phyloP scores from a whole-genome alignment of 2,329 filamentous ascomycete genomes.

The Arachnomyces sp. region DNA sequence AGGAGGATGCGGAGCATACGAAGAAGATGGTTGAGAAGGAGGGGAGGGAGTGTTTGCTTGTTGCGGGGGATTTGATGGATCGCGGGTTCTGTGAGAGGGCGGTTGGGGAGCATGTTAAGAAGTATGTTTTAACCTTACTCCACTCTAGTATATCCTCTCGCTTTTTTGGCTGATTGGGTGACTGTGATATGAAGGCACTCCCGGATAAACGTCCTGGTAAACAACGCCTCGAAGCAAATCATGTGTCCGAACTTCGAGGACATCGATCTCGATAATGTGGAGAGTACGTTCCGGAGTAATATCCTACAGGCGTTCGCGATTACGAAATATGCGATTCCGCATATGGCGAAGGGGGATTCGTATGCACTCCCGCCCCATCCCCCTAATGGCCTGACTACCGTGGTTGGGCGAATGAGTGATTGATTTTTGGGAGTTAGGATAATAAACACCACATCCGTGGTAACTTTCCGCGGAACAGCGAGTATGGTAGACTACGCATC shows the following conservation, averaged over 20 bases:
- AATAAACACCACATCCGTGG: constrained; percentile 49
- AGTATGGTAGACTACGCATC: constrained; percentile 48
- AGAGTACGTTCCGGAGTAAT: constrained; percentile 50
- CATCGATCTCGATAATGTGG: constrained; percentile 47
- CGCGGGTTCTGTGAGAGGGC: constrained; percentile 43
- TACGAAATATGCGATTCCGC: constrained; percentile 48
- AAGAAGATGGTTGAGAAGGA: constrained; percentile 46
- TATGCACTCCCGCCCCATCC: constrained; percentile 18
- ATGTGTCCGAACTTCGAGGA: constrained; percentile 46
- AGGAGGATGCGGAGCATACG: constrained; percentile 48
- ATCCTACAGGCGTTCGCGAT: constrained; percentile 53
- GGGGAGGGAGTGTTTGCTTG: constrained; percentile 39
- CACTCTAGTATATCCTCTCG: background rate
- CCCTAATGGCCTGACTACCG: background rate
- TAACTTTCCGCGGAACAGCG: constrained; percentile 46
- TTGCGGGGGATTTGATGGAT: constrained; percentile 43
- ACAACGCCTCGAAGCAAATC: constrained; percentile 52
- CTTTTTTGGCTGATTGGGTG: constrained; percentile 1
- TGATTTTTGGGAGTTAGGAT: too few relatives aligned
- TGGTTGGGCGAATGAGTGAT: too few relatives aligned
- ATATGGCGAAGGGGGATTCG: constrained; percentile 46
- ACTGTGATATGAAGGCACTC: constrained; percentile 25
- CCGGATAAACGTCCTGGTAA: constrained; percentile 45
- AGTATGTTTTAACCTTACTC: constrained; percentile 21
- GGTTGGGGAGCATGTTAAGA: constrained; percentile 46